A percentile compares a stretch with the other conserved stretches of the same genome.
phyloP scores from a whole-genome alignment of 176 grass and related monocot genomes.

The Areca catechu region DNA sequence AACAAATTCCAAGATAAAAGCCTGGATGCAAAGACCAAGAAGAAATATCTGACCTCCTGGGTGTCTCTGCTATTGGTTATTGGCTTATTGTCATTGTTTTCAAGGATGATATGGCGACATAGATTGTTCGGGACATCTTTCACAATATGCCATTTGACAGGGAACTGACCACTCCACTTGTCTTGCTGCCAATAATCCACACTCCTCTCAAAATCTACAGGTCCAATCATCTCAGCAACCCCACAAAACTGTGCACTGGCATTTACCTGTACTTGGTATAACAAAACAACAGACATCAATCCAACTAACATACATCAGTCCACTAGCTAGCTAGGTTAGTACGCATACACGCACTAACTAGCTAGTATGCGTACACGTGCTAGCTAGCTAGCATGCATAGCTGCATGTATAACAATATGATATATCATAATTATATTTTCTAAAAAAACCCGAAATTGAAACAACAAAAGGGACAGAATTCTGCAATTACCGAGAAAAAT shows the following conservation, averaged over 20 bases:
- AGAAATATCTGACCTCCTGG: constrained; percentile 50
- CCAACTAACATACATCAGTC: neutral
- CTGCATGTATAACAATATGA: neutral
- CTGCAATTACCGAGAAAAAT: constrained; percentile 59
- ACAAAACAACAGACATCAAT: neutral
- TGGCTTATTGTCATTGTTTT: constrained; percentile 84
- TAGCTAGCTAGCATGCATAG: too few relatives aligned
- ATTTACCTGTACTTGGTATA: constrained; percentile 43
- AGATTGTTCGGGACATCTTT: constrained; percentile 79
- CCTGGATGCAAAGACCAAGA: neutral
- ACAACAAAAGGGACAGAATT: neutral
- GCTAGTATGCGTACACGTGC: too few relatives aligned
- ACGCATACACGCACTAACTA: too few relatives aligned
- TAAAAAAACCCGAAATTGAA: too few relatives aligned
- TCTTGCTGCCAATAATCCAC: constrained; percentile 85
- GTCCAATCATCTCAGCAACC: constrained; percentile 85
- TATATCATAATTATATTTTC: neutral
- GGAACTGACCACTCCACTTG: constrained; percentile 88
- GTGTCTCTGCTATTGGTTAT: constrained; percentile 85
- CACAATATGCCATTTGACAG: constrained; percentile 83
- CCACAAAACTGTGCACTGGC: constrained; percentile 80
- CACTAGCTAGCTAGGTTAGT: too few relatives aligned
- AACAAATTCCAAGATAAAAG: neutral
- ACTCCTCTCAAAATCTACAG: constrained; percentile 76
- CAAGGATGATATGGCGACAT: constrained; percentile 70